Conservation (phyloP, 106 monocot species). For the Dendrobium huoshanense region DNA sequence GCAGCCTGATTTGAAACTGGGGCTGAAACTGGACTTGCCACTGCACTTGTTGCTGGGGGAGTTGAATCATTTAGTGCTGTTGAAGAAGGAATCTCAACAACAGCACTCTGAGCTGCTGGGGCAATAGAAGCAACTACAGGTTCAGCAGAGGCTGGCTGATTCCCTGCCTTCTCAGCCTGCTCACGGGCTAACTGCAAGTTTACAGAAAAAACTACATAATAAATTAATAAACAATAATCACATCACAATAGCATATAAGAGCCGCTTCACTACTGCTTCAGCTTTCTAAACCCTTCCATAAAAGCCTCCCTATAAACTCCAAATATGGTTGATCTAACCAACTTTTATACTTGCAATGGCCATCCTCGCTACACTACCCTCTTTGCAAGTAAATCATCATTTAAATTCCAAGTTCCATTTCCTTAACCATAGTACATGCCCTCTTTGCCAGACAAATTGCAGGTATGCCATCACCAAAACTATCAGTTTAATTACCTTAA, state of each 20-base stretch:
- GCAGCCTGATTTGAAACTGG: constrained; percentile 16
- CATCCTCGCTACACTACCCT: not conserved
- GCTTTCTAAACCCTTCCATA: not conserved
- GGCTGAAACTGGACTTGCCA: constrained; percentile 19
- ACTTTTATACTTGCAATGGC: not conserved
- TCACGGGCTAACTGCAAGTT: constrained; percentile 90
- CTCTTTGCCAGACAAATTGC: not conserved
- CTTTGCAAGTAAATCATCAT: not conserved
- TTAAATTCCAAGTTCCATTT: not conserved
- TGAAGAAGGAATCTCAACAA: constrained; percentile 19
- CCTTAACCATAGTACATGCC: not conserved
- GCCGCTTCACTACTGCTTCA: not conserved
- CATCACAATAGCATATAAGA: not conserved
- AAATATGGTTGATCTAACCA: not conserved
- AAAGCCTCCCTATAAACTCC: not conserved
- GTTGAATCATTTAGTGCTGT: not conserved
- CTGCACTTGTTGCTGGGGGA: constrained; percentile 11
- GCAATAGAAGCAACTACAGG: constrained; percentile 16
- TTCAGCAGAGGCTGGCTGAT: constrained; percentile 29
- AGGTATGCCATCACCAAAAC: not conserved
- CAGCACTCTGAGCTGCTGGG: constrained; percentile 10
- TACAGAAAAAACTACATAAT: constrained; percentile 3
- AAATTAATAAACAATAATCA: not conserved
- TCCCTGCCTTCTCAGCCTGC: constrained; percentile 57
- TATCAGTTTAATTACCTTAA: not conserved